Conservation (phyloP, 106 monocot genomes). For the Dendrobium chrysotoxum region DNA sequence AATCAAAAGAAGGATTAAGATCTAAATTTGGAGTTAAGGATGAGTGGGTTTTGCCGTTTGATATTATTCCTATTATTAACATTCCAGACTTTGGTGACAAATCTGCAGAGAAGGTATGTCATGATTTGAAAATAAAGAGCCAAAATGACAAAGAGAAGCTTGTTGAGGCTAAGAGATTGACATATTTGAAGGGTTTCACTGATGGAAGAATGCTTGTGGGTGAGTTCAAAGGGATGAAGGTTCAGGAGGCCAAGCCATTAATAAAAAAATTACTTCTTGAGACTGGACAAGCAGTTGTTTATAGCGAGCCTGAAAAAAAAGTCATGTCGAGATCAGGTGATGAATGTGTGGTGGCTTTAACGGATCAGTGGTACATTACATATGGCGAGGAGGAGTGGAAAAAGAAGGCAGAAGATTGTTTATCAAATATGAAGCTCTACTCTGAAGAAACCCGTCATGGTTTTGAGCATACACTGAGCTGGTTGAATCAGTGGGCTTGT, state of each 20-base stretch:
- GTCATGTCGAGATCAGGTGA: constrained; percentile 89
- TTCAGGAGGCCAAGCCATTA: constrained; percentile 81
- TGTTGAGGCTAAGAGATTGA: constrained; percentile 79
- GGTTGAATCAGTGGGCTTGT: constrained; percentile 99
- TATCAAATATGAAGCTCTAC: constrained; percentile 64
- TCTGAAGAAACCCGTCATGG: constrained; percentile 63
- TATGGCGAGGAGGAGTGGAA: constrained; percentile 90
- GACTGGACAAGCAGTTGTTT: constrained; percentile 56
- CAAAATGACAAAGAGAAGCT: constrained; percentile 96
- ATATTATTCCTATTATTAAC: constrained; percentile 74
- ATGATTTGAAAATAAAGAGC: constrained; percentile 79
- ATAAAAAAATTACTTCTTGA: constrained; percentile 60
- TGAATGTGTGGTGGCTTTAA: constrained; percentile 90
- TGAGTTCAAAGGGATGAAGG: constrained; percentile 64
- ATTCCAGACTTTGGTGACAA: constrained; percentile 92
- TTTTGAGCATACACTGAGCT: constrained; percentile 81
- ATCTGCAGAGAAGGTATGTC: constrained; percentile 80
- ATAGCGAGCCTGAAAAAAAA: constrained; percentile 90
- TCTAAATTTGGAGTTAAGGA: constrained; percentile 75
- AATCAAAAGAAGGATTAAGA: constrained; percentile 67
- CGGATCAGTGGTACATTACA: constrained; percentile 93
- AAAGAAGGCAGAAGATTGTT: constrained; percentile 54
- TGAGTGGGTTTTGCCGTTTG: constrained; percentile 88
- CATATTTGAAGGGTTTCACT: constrained; percentile 89
- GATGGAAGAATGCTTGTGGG: constrained; percentile 91